A percentile compares a stretch with the other conserved stretches of the same genome.
These are phyloP conservation scores for Alectoria sarmentosa DNA, from an alignment of 495 filamentous ascomycete species.

Conservation along the genomic window DNA sequence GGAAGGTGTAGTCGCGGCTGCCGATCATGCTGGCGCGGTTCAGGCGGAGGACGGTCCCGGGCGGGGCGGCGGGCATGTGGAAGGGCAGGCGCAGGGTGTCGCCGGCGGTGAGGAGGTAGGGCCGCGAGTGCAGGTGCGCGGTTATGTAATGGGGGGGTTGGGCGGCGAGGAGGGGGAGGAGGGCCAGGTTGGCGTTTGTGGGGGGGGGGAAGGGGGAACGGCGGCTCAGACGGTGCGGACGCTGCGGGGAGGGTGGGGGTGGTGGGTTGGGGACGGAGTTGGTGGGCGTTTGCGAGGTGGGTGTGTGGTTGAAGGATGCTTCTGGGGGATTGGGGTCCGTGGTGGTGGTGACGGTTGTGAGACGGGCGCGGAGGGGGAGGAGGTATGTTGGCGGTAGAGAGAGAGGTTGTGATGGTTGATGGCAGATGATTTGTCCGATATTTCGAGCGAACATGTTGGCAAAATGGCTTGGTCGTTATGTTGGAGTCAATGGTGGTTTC, in stretches of 20 bases:
- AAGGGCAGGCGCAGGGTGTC: slow-evolving; percentile 92
- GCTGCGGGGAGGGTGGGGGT: slow-evolving; percentile 24
- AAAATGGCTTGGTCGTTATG: background rate
- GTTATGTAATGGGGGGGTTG: slow-evolving; percentile 83
- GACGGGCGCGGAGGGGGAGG: slow-evolving; percentile 24
- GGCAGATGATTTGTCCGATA: background rate
- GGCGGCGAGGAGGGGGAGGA: slow-evolving; percentile 64
- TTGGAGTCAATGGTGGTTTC: background rate
- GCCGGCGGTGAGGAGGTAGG: slow-evolving; percentile 85
- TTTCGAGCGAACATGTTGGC: slow-evolving; percentile 17
- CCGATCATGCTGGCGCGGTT: slow-evolving; percentile 75
- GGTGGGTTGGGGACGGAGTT: slow-evolving; percentile 33
- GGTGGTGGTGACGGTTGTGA: slow-evolving; percentile 23
- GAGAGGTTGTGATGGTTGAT: background rate
- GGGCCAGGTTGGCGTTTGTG: slow-evolving; percentile 38
- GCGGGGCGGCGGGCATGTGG: slow-evolving; percentile 72
- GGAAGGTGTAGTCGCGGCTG: slow-evolving; percentile 82
- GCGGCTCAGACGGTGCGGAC: slow-evolving; percentile 29
- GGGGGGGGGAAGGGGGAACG: slow-evolving; percentile 24
- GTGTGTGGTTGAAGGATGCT: slow-evolving; percentile 16
- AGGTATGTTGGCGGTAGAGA: slow-evolving; percentile 6
- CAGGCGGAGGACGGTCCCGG: slow-evolving; percentile 79
- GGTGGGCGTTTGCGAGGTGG: slow-evolving; percentile 32
- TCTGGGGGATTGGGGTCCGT: slow-evolving; percentile 18
- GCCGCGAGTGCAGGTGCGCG: slow-evolving; percentile 75